Percentiles rank a stretch among this genome's conserved stretches.
Conservation (phyloP, 2,329 filamentous ascomycete genomes). For the Fusarium pininemorale region DNA sequence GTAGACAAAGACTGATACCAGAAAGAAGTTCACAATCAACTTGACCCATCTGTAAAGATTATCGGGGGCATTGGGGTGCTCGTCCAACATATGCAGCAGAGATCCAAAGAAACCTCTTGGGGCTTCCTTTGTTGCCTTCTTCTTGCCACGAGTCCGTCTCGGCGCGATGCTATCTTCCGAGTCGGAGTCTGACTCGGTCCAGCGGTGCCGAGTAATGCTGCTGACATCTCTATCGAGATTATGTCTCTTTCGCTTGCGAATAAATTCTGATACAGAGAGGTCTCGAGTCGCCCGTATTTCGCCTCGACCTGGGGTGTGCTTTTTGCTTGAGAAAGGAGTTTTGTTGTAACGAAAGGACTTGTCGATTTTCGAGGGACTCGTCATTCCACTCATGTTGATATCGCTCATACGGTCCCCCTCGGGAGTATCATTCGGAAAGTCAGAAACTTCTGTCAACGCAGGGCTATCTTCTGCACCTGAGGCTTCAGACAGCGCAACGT, state of each 20-base stretch:
- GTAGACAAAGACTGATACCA: constrained; percentile 67
- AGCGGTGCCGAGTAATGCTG: constrained; percentile 57
- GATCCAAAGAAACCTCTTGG: constrained; percentile 50
- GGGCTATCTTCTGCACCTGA: constrained; percentile 70
- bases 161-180: constrained; percentile 52
- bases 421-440: constrained; percentile 61
- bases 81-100: constrained; percentile 62
- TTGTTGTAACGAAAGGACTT: constrained; percentile 58
- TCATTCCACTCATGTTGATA: constrained; percentile 52
- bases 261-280: constrained; percentile 53
- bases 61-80: constrained; percentile 67
- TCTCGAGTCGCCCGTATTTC: constrained; percentile 65
- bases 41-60: constrained; percentile 69
- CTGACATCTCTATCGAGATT: constrained; percentile 62
- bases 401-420: constrained; percentile 59
- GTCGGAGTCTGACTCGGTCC: constrained; percentile 59
- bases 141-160: constrained; percentile 39
- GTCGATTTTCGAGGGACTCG: constrained; percentile 58
- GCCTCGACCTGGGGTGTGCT: constrained; percentile 66
- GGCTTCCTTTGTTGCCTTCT: constrained; percentile 28
- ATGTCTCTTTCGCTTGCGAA: constrained; percentile 64
- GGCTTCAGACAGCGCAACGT: constrained; percentile 62
- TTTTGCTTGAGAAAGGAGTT: constrained; percentile 50
- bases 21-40: constrained; percentile 69
- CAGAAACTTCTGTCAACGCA: constrained; percentile 65